Percentiles rank a stretch among this genome's conserved stretches.
Conservation (phyloP, 129 eudicot species). For the Glebionis coronaria region DNA sequence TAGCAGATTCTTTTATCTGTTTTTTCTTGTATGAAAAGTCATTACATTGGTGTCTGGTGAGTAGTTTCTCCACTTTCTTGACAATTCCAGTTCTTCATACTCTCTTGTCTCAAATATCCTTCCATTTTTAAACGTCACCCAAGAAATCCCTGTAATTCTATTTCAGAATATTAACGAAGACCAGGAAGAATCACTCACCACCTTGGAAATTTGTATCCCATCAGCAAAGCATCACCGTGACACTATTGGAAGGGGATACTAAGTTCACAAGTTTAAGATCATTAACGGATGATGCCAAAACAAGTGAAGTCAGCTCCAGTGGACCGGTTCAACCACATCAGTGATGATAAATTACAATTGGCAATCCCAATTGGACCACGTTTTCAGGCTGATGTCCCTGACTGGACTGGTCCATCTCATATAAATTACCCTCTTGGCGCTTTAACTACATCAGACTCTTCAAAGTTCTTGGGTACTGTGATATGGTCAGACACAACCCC, state of each 20-base stretch:
- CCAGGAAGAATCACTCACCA: constrained; percentile 7
- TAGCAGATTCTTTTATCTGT: not conserved
- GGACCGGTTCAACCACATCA: constrained; percentile 41
- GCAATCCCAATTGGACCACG: constrained; percentile 69
- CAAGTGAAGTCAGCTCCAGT: constrained; percentile 12
- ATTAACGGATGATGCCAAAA: constrained; percentile 28
- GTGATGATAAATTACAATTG: constrained; percentile 23
- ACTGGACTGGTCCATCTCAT: constrained; percentile 37
- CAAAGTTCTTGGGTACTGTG: constrained; percentile 45
- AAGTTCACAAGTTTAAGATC: not conserved
- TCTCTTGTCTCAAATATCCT: constrained; percentile 15
- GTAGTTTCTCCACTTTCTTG: not conserved
- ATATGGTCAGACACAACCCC: constrained; percentile 38
- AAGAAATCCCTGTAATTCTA: constrained; percentile 20
- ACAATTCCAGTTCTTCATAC: not conserved
- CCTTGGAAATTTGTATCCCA: not conserved
- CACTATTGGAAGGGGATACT: constrained; percentile 3
- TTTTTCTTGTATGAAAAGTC: not conserved
- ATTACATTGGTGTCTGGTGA: not conserved
- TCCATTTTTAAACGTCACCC: constrained; percentile 5
- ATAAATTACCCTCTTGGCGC: not conserved
- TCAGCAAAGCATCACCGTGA: constrained; percentile 1
- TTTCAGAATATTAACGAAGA: constrained; percentile 16
- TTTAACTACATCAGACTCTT: constrained; percentile 15
- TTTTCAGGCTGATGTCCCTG: constrained; percentile 60